Base-by-base conservation (phyloP, 257 asterid genomes). In the Solanum microdontum region DNA sequence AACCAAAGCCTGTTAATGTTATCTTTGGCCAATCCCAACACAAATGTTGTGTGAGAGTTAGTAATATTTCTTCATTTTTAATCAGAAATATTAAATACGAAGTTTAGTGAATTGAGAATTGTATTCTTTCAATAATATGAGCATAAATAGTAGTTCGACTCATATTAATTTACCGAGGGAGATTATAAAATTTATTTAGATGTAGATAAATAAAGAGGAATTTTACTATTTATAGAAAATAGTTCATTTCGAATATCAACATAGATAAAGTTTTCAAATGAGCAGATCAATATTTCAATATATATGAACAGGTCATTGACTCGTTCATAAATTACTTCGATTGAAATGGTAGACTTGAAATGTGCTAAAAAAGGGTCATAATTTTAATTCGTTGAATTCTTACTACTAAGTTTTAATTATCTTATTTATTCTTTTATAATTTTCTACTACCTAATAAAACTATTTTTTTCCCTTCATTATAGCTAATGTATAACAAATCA, bases 21-120 rank as follows among this genome's bases (percentile, higher is more conserved):
- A 13, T 45, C 55, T 45, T 13, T 45, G 58, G 19, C 58, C 58
- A 45, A 45, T 45, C 58, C 58, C 58, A 45, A 45, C 5, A 43
- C 15, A 43, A 1, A 43, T 11, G 21, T 14, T 48, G 21, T 5
- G 60, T 0, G 21, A 48, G 8, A 48, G 60, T 48, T 15, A 5
- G 60, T 48, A 48, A 1, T 58, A 21, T 7, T 58, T 58, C 5
- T 62, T 62, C 7, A 62, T 62, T n/a, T 62, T 62, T 9, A 4
- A 10, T 62, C 0, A n/a, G 1, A 62, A 48, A 48, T 48, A 0
- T 48, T 14, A 48, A 43, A 48, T 48, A 48, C 1, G 0, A 48
- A 48, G 17, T 48, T 3, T 64, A 64, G 12, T 64, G 32, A 0
- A 64, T 64, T 11, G 0, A 66, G 1, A 24, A 66, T 66, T 10